A percentile compares a stretch with the other conserved stretches of the same genome.
Conservation (phyloP, 2,329 filamentous ascomycete species). For the Fusarium veterinarium region DNA sequence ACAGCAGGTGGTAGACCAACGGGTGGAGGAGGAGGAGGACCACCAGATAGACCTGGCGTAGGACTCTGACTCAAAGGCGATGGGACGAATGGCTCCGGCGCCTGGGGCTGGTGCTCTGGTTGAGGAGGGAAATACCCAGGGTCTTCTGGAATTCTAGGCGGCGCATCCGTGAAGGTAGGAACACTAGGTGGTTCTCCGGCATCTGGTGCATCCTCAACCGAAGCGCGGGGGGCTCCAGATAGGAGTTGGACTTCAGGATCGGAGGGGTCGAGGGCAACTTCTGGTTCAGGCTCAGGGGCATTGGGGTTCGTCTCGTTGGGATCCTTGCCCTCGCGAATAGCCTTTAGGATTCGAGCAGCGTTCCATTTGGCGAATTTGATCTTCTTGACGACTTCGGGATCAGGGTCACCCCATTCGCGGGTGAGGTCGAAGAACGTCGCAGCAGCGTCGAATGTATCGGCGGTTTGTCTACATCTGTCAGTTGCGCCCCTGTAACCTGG, state of each 20-base stretch:
- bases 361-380: conserved; percentile 98
- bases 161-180: conserved; percentile 43
- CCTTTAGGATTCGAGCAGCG: conserved; percentile 88
- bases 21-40: conserved; percentile 36
- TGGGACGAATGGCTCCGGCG: conserved; percentile 47
- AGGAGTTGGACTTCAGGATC: conserved; percentile 72
- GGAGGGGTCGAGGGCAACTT: conserved; percentile 65
- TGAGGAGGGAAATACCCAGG: conserved; percentile 51
- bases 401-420: conserved; percentile 82
- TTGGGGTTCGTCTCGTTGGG: conserved; percentile 92
- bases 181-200: conserved; percentile 49
- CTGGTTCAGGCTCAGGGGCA: conserved; percentile 60
- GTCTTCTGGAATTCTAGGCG: conserved; percentile 44
- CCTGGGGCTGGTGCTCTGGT: conserved; percentile 17
- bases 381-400: conserved; percentile 82
- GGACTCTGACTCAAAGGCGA: conserved; percentile 51
- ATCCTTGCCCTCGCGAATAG: conserved; percentile 89
- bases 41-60: conserved; percentile 32
- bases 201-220: conserved; percentile 66
- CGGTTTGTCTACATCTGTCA: conserved; percentile 76
- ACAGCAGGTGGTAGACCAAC: conserved; percentile 20
- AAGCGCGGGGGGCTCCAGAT: conserved; percentile 55
- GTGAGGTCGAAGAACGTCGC: conserved; percentile 91
- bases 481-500: background rate
- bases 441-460: conserved; percentile 92